Base-by-base conservation (phyloP, 1,284 basidiomycete species). In the Limonomyces culmigenus region DNA sequence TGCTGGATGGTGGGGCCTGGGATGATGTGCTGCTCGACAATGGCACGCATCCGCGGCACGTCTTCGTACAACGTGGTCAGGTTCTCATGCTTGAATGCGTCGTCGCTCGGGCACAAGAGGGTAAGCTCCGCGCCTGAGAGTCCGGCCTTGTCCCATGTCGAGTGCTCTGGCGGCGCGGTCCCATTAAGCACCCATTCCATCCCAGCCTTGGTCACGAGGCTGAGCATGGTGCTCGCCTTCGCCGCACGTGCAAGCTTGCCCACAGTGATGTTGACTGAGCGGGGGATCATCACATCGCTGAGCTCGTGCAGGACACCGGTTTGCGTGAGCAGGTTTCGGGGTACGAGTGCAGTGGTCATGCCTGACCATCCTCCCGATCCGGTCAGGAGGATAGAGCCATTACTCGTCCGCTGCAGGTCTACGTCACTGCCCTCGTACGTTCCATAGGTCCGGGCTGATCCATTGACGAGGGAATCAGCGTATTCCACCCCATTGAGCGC, bases 301-400 rank as follows among this genome's bases (percentile, higher is more conserved):
- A 97, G 62, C 47, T 88, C 78, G 52, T 98, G 93, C 33, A 97
- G 70, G 15, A 85, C 87, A 11, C 95, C 93, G 2, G 92, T 96
- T 43, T 74, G 65, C 0, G 92, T 93, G 37, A 88, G 67, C 25
- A 74, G 60, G 51, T 97, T 73, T 40, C 53, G 58, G 14, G 67
- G 60, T 42, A 60, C 56, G 27, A 81, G 48, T 38, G 63, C 56
- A 5, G 74, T 62, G 45, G 60, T 68, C 65, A 84, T 71, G 34
- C 69, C 71, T 18, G 67, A 54, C 80, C 80, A 81, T 11, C 83
- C 84, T 29, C 79, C 81, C 47, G 79, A 83, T 1, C 74, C 62
- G 30, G 61, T 67, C 34, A 79, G 51, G 35, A 63, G 53, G 16
- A 73, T 46, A 12, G 62, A 60, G 5, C 62, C 66, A 38, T 75